phyloP scores from a whole-genome alignment of 169 alveolate genomes.

The Plasmodium gallinaceum region DNA sequence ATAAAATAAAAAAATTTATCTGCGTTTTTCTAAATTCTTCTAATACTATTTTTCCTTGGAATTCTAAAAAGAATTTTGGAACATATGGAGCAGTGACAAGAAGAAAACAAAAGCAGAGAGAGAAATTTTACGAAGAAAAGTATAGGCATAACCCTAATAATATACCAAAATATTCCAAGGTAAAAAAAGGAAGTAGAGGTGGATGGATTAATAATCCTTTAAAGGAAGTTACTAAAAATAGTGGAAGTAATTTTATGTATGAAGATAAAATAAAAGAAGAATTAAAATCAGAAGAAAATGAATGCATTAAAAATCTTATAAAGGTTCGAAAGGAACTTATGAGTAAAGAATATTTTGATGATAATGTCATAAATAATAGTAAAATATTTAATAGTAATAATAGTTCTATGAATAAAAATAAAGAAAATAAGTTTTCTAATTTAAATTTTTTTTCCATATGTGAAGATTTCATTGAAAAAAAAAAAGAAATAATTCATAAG shows the following conservation, averaged over 20 bases:
- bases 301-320: constrained; percentile 50
- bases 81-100: constrained; percentile 77
- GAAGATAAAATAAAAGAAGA: constrained; percentile 72
- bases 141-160: constrained; percentile 66
- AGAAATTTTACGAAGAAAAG: constrained; percentile 67
- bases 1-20: constrained; percentile 3
- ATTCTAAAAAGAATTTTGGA: constrained; percentile 26
- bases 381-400: neutral
- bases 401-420: neutral
- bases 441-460: constrained; percentile 56
- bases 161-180: constrained; percentile 63
- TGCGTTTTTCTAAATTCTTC: neutral
- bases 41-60: neutral
- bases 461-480: constrained; percentile 64
- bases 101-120: constrained; percentile 56
- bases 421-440: neutral
- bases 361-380: neutral
- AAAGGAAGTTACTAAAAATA: constrained; percentile 67
- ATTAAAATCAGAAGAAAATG: constrained; percentile 41
- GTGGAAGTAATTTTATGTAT: constrained; percentile 60
- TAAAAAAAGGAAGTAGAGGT: constrained; percentile 71
- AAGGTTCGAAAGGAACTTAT: constrained; percentile 24
- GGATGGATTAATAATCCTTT: constrained; percentile 75
- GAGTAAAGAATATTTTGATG: neutral
- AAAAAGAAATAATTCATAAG: constrained; percentile 64